phyloP scores from a whole-genome alignment of 257 asterid species.

The Scutellaria baicalensis region DNA sequence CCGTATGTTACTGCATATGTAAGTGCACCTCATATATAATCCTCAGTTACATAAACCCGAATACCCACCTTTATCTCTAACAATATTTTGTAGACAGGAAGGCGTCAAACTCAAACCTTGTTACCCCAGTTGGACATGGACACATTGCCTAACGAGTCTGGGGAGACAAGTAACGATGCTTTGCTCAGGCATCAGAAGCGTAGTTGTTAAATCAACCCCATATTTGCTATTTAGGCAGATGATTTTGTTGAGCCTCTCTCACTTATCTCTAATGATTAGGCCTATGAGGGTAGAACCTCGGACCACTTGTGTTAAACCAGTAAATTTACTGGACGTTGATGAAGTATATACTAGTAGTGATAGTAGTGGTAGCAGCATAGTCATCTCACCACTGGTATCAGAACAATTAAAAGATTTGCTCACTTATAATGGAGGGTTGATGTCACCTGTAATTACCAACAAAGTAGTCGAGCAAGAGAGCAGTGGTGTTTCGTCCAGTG shows the following conservation, averaged over 20 bases:
- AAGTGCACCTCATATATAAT: slow-evolving; percentile 24
- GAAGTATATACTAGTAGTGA: not conserved
- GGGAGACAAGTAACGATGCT: slow-evolving; percentile 60
- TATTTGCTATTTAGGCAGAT: slow-evolving; percentile 26
- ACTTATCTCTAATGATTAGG: slow-evolving; percentile 46
- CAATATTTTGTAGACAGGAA: slow-evolving; percentile 74
- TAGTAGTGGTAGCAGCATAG: slow-evolving; percentile 1
- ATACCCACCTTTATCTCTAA: slow-evolving; percentile 21
- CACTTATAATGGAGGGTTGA: slow-evolving; percentile 38
- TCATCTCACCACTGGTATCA: slow-evolving; percentile 12
- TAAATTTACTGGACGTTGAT: slow-evolving; percentile 47
- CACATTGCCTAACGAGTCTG: slow-evolving; percentile 68
- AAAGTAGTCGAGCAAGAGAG: slow-evolving; percentile 13
- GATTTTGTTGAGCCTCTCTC: slow-evolving; percentile 33
- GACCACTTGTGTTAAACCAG: slow-evolving; percentile 18
- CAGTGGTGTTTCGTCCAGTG: not conserved
- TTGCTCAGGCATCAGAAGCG: slow-evolving; percentile 81
- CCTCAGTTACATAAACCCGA: not conserved
- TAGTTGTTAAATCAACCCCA: slow-evolving; percentile 50
- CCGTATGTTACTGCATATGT: slow-evolving; percentile 60
- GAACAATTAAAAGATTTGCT: slow-evolving; percentile 46
- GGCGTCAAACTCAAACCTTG: slow-evolving; percentile 35
- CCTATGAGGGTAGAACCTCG: slow-evolving; percentile 26
- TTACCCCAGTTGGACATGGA: slow-evolving; percentile 65
- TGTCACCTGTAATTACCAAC: slow-evolving; percentile 14